A percentile compares a stretch with the other conserved stretches of the same genome.
Evolutionary conservation across 129 eudicot genomes (phyloP).

Genomic region (Erigeron canadensis): DNA sequence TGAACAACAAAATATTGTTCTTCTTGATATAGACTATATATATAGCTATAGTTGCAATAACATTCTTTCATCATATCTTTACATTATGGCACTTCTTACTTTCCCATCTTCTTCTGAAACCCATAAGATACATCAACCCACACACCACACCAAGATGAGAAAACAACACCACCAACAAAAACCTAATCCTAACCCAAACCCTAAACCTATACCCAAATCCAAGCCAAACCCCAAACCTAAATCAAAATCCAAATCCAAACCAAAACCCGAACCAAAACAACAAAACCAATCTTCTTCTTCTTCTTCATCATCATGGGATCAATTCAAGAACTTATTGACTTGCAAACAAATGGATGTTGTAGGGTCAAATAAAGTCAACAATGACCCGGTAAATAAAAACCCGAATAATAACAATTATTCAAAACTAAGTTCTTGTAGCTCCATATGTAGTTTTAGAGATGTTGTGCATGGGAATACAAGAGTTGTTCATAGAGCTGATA

Average conservation of each 20-base stretch:
- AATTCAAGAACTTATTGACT: conserved; percentile 73
- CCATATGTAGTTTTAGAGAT: conserved; percentile 70
- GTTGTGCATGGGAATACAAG: conserved; percentile 76
- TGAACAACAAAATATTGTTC: conserved; percentile 20
- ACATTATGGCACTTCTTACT: conserved; percentile 57
- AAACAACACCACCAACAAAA: conserved; percentile 33
- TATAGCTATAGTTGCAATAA: background rate
- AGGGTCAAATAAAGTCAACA: conserved; percentile 43
- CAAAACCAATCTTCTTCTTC: conserved; percentile 51
- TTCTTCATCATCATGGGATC: conserved; percentile 69
- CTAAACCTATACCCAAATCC: too few relatives aligned
- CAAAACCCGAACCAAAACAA: conserved; percentile 26
- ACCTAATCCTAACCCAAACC: conserved; percentile 31
- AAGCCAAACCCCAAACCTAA: conserved; percentile 35
- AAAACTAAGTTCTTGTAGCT: conserved; percentile 57
- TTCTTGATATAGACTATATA: background rate
- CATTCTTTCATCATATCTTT: conserved; percentile 14
- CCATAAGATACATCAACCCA: conserved; percentile 35
- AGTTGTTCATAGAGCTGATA: conserved; percentile 80
- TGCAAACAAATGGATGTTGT: conserved; percentile 69
- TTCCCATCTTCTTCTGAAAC: conserved; percentile 42
- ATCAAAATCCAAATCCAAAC: conserved; percentile 1
- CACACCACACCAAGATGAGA: conserved; percentile 23
- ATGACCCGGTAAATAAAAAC: conserved; percentile 48
- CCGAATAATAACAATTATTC: conserved; percentile 1